These are phyloP conservation scores for Colletotrichum shisoi DNA, from an alignment of 2,329 filamentous ascomycete genomes.

Conservation along the genomic window DNA sequence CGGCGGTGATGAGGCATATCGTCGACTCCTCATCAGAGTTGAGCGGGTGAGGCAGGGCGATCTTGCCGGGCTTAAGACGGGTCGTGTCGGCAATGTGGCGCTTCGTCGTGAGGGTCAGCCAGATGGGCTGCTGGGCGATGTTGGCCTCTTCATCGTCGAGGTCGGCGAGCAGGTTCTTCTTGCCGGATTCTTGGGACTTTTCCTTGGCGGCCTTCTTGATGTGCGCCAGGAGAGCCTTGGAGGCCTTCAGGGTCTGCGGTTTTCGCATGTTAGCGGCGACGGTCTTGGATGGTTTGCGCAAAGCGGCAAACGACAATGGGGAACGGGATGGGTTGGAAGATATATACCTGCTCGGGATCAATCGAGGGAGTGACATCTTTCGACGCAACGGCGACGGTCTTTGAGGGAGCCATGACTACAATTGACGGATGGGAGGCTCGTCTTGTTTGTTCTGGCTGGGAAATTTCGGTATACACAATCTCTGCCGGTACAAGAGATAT, in stretches of 20 bases:
- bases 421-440: constrained; percentile 14
- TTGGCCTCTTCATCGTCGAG: constrained; percentile 55
- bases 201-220: constrained; percentile 65
- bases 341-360: constrained; percentile 53
- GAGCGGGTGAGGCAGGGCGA: constrained; percentile 78
- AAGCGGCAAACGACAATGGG: neutral
- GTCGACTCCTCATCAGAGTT: constrained; percentile 71
- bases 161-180: constrained; percentile 64
- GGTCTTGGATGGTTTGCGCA: neutral
- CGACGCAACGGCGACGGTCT: constrained; percentile 48
- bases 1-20: constrained; percentile 86
- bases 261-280: constrained; percentile 32
- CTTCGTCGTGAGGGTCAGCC: constrained; percentile 71
- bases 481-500: constrained; percentile 13
- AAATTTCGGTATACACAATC: constrained; percentile 15
- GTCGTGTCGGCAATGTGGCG: constrained; percentile 74
- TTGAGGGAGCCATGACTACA: constrained; percentile 53
- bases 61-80: constrained; percentile 83
- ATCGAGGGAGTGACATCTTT: constrained; percentile 48
- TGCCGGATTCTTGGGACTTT: constrained; percentile 48
- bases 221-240: constrained; percentile 68
- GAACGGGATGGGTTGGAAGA: neutral
- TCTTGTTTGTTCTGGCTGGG: constrained; percentile 16
- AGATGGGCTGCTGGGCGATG: constrained; percentile 62
- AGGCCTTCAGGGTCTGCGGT: constrained; percentile 67